Evolutionary conservation across 805 yeast species (phyloP), one percentile per base, ranked within the genome.

Genomic region (Hanseniaspora singularis): DNA sequence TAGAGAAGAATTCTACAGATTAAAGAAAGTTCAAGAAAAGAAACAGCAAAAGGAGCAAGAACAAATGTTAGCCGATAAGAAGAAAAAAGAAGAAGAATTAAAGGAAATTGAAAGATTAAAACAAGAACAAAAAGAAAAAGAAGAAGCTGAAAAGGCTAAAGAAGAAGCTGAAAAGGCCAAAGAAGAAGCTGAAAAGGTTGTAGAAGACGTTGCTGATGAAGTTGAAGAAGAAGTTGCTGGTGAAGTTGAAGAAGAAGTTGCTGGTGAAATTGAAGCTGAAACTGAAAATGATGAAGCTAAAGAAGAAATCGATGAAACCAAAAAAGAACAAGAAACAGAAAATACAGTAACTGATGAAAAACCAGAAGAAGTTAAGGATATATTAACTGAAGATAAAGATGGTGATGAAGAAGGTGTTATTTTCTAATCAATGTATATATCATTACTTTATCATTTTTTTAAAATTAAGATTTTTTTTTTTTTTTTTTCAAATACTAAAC

Each of bases 1-100:
- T 63, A 82, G 98, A 74, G 98, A 89, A 68, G 98, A 89, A 67
- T 89, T 89, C 62, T 92, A 88, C 69, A 74, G 98, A 58, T 76
- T 89, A 69, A 92, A 92, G 71, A 89, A 89, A 66, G 96, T 89
- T 45, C 95, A 87, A 64, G 94, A 84, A 60, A 86, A 85, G 79
- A 87, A 87, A 65, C 94, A 86, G 65, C 73, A 76, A 49, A 89
- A 83, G 46, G 73, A 72, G 18, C 87, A 84, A 3, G 73, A 71
- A 19, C 70, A 71, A 22, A 42, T 42, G 46, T 9, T 42, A 16
- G 12, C 22, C 3, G 92, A 80, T 52, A 72, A 70, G 18, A 82
- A 74, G 49, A 51, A 61, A 56, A 65, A 61, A 49, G 53, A 50
- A 19, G 53, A 51, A 32, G 22, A 26, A 8, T 50, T 45, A 22